Base-by-base conservation (phyloP, 2,329 filamentous ascomycete genomes). In the Aureobasidium sp. region DNA sequence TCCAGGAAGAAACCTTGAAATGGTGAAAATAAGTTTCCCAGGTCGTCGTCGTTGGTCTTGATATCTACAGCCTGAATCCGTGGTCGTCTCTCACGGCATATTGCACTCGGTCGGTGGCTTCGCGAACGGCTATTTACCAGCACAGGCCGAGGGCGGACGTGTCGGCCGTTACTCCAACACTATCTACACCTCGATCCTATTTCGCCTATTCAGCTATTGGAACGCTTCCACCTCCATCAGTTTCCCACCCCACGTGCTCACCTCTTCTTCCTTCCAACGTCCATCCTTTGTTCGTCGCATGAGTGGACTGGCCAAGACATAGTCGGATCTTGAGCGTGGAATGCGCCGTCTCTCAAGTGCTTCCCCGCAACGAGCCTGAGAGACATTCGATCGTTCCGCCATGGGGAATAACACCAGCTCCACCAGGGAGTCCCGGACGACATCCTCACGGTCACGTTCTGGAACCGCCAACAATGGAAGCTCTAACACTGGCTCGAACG, bases 371-470 rank as follows among this genome's bases (percentile, higher is more conserved):
- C 46, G 36, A 48, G 55, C 53, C 55, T 59, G 55, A 59, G 55
- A 65, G 57, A 64, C 27, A 34, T 12, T 26, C 32, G 12, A 55
- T 32, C 36, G 37, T 13, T 48, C 41, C 41, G 44, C 47, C 59
- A 56, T 59, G 61, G 61, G 60, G 20, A 52, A 63, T 34, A 47
- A 78, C 46, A 81, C 79, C 71, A 79, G 73, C 69, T 76, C 78
- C 63, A 77, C 72, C 64, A 80, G 78, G 69, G 78, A 81, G 66
- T 55, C 71, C 73, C 29, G 70, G 71, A 44, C 71, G 73, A 37
- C 71, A 71, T 34, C 68, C 68, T 34, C 72, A 69, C 66, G 65
- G 68, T 46, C 71, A 75, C 63, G 67, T 72, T 53, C 66, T 68
- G 46, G 67, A 67, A 67, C 70, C 70, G 53, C 71, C 69, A 64